Evolutionary conservation across 148 eudicot species (phyloP).

Genomic region (Chenopodium berlandieri): DNA sequence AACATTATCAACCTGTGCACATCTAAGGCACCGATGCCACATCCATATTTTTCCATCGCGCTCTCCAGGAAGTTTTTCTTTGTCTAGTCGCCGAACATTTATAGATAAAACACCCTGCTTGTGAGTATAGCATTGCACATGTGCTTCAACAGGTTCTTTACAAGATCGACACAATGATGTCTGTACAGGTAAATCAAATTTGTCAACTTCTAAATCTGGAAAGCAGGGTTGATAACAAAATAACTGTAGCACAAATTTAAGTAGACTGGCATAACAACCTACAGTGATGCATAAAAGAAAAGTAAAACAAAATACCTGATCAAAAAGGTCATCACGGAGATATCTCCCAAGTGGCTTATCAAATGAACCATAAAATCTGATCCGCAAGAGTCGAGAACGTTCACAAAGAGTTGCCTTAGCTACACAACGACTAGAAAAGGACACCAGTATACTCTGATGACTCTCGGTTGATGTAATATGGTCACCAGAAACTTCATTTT

Average conservation of each 20-base stretch:
- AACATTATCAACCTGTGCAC: conserved; percentile 60
- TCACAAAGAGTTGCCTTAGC: conserved; percentile 88
- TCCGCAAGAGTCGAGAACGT: conserved; percentile 82
- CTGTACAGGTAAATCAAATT: conserved; percentile 38
- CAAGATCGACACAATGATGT: conserved; percentile 64
- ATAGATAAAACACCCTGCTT: conserved; percentile 85
- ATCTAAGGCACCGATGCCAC: conserved; percentile 98
- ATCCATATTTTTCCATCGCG: conserved; percentile 97
- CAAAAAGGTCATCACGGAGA: conserved; percentile 82
- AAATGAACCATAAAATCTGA: conserved; percentile 82
- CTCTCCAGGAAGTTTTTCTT: conserved; percentile 72
- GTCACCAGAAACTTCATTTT: conserved; percentile 46
- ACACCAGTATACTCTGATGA: conserved; percentile 82
- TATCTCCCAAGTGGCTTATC: conserved; percentile 95
- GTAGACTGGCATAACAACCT: conserved; percentile 17
- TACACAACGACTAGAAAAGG: conserved; percentile 88
- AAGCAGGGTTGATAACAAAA: not conserved
- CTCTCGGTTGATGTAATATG: conserved; percentile 54
- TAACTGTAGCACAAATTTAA: not conserved
- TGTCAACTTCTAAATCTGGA: not conserved
- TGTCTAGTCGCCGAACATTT: conserved; percentile 69
- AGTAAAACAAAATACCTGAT: conserved; percentile 51
- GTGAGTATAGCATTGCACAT: conserved; percentile 87
- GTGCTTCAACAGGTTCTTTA: conserved; percentile 90
- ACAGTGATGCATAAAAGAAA: conserved; percentile 43